phyloP scores from a whole-genome alignment of 768 basidiomycete genomes.

The Myochromella boudieri region DNA sequence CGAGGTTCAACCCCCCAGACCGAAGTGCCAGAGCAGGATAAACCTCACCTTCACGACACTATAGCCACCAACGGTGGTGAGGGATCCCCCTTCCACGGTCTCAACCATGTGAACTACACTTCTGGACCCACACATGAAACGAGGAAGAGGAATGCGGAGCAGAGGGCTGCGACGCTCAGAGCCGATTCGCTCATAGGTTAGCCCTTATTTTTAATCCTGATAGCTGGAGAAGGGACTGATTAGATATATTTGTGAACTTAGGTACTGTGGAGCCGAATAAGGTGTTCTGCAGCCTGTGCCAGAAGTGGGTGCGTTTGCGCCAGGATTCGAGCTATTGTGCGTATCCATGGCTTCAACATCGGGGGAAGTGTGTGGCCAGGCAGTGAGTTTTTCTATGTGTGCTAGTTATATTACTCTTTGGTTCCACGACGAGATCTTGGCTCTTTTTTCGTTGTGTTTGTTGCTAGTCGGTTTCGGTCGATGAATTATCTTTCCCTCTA shows the following conservation, averaged over 20 bases:
- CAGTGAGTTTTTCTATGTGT: too few relatives aligned
- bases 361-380: constrained; percentile 71
- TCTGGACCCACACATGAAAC: constrained; percentile 66
- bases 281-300: constrained; percentile 73
- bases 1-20: not conserved
- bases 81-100: constrained; percentile 48
- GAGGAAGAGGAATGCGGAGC: constrained; percentile 76
- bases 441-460: too few relatives aligned
- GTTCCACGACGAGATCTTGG: too few relatives aligned
- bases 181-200: constrained; percentile 65
- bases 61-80: not conserved
- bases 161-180: constrained; percentile 69
- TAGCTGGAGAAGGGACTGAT: too few relatives aligned
- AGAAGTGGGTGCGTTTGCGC: constrained; percentile 81
- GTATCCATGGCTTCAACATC: constrained; percentile 81
- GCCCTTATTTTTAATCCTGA: too few relatives aligned
- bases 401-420: too few relatives aligned
- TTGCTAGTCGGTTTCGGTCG: too few relatives aligned
- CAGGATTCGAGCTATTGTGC: constrained; percentile 80
- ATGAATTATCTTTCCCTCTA: too few relatives aligned
- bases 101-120: constrained; percentile 56
- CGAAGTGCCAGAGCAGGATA: not conserved
- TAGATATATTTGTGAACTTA: too few relatives aligned
- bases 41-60: too few relatives aligned
- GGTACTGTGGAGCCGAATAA: constrained; percentile 73